These are phyloP conservation scores for Pythium folliculosum DNA, from an alignment of 352 stramenopile species.

Conservation along the genomic window DNA sequence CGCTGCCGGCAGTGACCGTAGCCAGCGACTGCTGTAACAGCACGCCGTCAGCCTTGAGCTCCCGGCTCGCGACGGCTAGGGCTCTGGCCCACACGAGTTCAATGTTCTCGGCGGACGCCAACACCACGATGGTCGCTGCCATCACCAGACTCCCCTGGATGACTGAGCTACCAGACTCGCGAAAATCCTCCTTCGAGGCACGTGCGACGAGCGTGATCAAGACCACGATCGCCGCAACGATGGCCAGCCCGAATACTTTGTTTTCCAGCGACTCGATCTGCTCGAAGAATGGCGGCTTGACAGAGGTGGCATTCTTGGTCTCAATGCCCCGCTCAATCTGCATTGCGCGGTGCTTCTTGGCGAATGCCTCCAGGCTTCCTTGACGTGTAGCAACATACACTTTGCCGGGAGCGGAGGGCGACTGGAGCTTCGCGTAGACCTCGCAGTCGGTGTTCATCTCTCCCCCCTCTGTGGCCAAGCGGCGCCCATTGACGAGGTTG, in stretches of 20 bases:
- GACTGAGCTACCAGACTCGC: background rate
- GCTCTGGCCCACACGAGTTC: background rate
- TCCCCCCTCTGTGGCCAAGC: conserved; percentile 2
- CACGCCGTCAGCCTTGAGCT: background rate
- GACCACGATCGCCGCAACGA: background rate
- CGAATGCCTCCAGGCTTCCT: background rate
- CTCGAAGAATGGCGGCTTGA: background rate
- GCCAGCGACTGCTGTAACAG: background rate
- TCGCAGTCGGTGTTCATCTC: conserved; percentile 1
- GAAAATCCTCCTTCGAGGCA: background rate
- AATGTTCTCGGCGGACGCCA: background rate
- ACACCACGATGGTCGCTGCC: background rate
- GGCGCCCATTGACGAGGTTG: background rate
- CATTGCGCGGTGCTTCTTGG: background rate
- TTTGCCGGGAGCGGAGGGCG: background rate
- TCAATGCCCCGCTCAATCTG: background rate
- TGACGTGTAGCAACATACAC: background rate
- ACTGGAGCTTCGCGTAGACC: background rate
- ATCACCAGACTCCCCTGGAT: background rate
- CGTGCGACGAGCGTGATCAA: background rate
- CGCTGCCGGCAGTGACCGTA: background rate
- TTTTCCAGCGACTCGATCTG: background rate
- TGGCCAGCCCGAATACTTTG: background rate
- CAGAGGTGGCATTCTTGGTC: background rate
- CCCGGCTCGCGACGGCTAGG: background rate